Evolutionary conservation across 257 asterid genomes (phyloP).

Genomic region (Echites panduratus): DNA sequence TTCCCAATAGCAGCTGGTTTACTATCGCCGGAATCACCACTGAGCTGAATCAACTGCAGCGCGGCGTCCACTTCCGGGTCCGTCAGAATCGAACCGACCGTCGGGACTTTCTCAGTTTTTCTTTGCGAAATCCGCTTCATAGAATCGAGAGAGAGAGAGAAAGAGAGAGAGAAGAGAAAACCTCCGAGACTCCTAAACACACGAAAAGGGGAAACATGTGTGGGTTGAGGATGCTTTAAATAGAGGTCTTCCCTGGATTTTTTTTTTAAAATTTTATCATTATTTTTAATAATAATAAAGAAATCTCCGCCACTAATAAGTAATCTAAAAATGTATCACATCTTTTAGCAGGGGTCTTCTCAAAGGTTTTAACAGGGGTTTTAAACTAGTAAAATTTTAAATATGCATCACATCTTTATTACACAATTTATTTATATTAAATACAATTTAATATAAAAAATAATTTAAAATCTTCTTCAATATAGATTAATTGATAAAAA

Average conservation of each 20-base stretch:
- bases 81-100: neutral
- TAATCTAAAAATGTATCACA: no score
- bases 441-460: no score
- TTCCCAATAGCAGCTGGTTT: no score
- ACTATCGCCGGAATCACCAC: constrained; percentile 17
- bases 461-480: no score
- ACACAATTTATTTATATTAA: no score
- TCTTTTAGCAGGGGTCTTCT: no score
- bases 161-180: neutral
- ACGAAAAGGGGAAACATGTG: neutral
- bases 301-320: neutral
- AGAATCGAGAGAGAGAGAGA: neutral
- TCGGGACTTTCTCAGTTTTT: neutral
- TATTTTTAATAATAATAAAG: no score
- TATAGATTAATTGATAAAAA: no score
- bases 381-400: no score
- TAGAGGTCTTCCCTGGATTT: neutral
- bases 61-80: constrained; percentile 32
- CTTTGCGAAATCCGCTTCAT: neutral
- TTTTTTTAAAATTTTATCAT: neutral
- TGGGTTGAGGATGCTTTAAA: neutral
- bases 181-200: neutral
- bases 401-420: no score
- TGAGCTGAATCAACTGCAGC: constrained; percentile 31
- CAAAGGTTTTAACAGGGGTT: no score